phyloP scores from a whole-genome alignment of 768 basidiomycete species.

The Phlebiopsis flavidoalba region DNA sequence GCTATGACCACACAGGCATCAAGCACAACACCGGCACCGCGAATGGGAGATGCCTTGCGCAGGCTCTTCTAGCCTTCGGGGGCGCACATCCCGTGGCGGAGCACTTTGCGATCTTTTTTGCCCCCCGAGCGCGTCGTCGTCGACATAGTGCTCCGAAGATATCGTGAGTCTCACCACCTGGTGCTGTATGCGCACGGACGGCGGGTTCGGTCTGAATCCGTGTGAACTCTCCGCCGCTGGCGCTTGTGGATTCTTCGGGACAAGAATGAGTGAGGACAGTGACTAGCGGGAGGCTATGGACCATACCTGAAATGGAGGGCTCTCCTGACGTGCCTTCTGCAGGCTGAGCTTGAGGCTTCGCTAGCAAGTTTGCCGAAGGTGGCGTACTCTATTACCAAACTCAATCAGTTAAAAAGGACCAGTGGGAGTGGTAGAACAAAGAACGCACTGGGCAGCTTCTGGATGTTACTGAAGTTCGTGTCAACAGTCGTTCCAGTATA shows the following conservation, averaged over 20 bases:
- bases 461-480: constrained; percentile 67
- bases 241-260: constrained; percentile 7
- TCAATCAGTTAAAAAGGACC: constrained; percentile 2
- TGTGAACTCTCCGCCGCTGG: constrained; percentile 32
- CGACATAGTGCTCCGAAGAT: constrained; percentile 42
- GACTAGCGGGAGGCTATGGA: background rate
- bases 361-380: constrained; percentile 55
- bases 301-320: background rate
- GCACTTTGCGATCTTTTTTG: no score
- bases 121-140: constrained; percentile 53
- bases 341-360: constrained; percentile 17
- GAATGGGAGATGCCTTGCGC: background rate
- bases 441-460: constrained; percentile 65
- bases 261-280: background rate
- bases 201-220: constrained; percentile 55
- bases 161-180: constrained; percentile 44
- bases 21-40: background rate
- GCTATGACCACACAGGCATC: no score
- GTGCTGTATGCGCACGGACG: constrained; percentile 51
- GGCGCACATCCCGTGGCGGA: constrained; percentile 30
- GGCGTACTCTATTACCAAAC: constrained; percentile 51
- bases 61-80: background rate
- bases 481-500: constrained; percentile 74
- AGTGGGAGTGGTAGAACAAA: background rate
- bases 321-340: constrained; percentile 13